Evolutionary conservation across 2,329 filamentous ascomycete genomes (phyloP), one percentile per base, ranked within the genome.

Genomic region (Fusarium oxysporum): DNA sequence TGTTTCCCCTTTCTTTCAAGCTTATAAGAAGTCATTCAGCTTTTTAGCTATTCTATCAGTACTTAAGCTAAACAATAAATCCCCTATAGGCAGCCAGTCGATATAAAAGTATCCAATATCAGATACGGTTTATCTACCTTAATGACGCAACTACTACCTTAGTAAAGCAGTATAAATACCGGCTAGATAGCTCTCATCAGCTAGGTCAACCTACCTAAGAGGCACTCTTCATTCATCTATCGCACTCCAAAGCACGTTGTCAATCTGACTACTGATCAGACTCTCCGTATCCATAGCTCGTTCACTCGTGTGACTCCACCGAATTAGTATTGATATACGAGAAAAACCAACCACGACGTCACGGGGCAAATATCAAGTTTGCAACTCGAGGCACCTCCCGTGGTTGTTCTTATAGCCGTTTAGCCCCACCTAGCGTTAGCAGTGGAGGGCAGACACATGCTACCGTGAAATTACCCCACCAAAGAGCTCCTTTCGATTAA

Each of bases 401-500:
- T 33, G 30, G n/a, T 44, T 43, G 37, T 30, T 40, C 19, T 40
- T 11, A 21, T 8, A 54, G 33, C 19, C 13, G 35, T 40, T 54
- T 40, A 56, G 40, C 57, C 65, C 57, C 65, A 48, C 58, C 48
- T 32, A 21, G 25, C 13, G 23, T 23, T n/a, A 47, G 28, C 33
- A 58, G 30, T 33, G 30, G 30, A 50, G 33, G 28, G 35, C 45
- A 62, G 48, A 64, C 71, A 74, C 68, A 75, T 67, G 72, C 61
- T 60, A 50, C 44, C 48, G 35, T 57, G 23, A 17, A 71, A 58
- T 62, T 75, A 77, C 76, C 74, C 76, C 76, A 74, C 76, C 75
- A 77, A 68, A 66, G 61, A 75, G 72, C 75, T 74, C 45, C 71
- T 48, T 62, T 70, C 48, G 25, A 53, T 62, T 41, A 59, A 55